Evolutionary conservation across 495 filamentous ascomycete species (phyloP), one percentile per base, ranked within the genome.

Genomic region (Podospora pseudocomata): DNA sequence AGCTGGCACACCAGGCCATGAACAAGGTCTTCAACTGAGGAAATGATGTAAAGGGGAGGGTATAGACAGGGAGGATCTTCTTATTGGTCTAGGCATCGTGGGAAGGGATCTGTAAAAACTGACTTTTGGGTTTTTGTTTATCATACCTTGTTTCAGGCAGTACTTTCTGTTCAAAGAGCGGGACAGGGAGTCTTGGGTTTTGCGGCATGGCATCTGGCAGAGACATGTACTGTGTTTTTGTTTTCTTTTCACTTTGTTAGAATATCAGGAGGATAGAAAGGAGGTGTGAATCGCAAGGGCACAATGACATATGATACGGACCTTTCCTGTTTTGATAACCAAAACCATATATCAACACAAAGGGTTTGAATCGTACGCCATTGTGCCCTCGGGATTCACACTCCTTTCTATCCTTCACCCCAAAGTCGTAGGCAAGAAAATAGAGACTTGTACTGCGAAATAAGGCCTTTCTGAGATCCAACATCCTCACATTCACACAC

Each of bases 1-100:
- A 94, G 80, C 76, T 94, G 70, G 91, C 91, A 23, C 90, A 94
- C 74, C 90, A 93, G 76, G 86, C 87, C 66, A 92, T 93, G 90
- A 89, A 88, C 74, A 91, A 86, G 83, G 75, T 88, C 19, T 92
- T 94, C 57, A 69, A 64, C 57, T 70, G 26, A 66, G 39, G 19
- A 58, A 32, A 6, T 11, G 16, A 32, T 26, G 64, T 49, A 16
- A 49, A 11, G 39, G 9, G 39, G 15, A 11, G 15, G 39, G 15
- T 49, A 49, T 49, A 49, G 39, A 49, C 39, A 3, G 39, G 39
- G 39, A 49, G 15, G 30, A 15, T 58, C 16, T 58, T 58, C 7
- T 58, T 58, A 2, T 58, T 58, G 55, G 55, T 19, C 18, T 58
- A 19, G 20, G 20, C 23, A 19, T 58, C 23, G 23, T 58, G 55